phyloP scores from a whole-genome alignment of 805 yeast genomes.

The Saccharomycopsis schoenii region DNA sequence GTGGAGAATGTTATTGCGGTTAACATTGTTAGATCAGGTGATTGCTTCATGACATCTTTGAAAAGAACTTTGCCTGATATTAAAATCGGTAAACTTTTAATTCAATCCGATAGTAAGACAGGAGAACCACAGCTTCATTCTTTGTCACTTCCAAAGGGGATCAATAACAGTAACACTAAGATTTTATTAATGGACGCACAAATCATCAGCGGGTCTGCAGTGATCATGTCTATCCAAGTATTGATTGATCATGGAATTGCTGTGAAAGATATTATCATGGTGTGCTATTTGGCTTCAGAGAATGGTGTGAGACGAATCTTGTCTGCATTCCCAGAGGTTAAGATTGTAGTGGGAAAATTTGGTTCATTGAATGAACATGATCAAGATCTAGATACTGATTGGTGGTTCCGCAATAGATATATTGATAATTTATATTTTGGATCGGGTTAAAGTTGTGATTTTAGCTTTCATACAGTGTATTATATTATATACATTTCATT shows the following conservation, averaged over 20 bases:
- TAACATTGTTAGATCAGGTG: conserved; percentile 83
- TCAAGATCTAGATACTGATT: conserved; percentile 37
- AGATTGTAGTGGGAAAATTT: conserved; percentile 59
- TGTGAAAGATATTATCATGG: conserved; percentile 52
- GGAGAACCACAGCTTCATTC: conserved; percentile 93
- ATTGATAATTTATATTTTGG: conserved; percentile 77
- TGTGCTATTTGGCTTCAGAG: conserved; percentile 69
- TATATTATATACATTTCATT: background rate
- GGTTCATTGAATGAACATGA: conserved; percentile 30
- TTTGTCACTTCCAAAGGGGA: conserved; percentile 51
- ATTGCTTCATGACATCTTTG: conserved; percentile 75
- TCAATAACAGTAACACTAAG: conserved; percentile 24
- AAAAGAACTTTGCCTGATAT: conserved; percentile 71
- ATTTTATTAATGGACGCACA: conserved; percentile 79
- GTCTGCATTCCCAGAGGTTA: conserved; percentile 63
- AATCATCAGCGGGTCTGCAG: conserved; percentile 84
- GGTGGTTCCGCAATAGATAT: conserved; percentile 58
- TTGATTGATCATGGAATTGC: conserved; percentile 69
- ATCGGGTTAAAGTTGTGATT: conserved; percentile 25
- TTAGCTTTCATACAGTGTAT: conserved; percentile 1
- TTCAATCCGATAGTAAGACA: conserved; percentile 78
- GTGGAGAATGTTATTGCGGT: conserved; percentile 55
- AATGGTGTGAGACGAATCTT: conserved; percentile 64
- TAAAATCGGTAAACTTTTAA: conserved; percentile 70
- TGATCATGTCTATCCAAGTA: conserved; percentile 88